These are phyloP conservation scores for Wickerhamomyces alni DNA, from an alignment of 805 yeast species.

Conservation along the genomic window DNA sequence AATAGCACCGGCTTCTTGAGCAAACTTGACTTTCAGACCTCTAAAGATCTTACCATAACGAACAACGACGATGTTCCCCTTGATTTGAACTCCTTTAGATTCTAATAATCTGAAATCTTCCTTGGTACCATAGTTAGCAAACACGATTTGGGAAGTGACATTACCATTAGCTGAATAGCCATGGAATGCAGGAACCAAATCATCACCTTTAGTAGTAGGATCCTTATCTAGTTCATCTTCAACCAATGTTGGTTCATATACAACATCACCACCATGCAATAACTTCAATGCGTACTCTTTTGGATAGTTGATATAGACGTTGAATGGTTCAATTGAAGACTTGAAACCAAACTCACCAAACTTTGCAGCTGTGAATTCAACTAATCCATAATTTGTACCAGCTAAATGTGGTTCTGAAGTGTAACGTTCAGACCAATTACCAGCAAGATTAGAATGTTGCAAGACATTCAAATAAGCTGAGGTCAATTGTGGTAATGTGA, in stretches of 20 bases:
- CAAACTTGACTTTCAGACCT: conserved; percentile 72
- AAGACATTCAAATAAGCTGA: conserved; percentile 23
- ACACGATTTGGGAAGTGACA: conserved; percentile 59
- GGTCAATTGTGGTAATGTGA: conserved; percentile 3
- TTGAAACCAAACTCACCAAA: conserved; percentile 56
- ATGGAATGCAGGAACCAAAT: conserved; percentile 63
- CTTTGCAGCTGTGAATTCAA: conserved; percentile 53
- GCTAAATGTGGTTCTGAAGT: conserved; percentile 54
- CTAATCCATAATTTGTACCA: conserved; percentile 43
- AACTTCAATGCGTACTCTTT: conserved; percentile 45
- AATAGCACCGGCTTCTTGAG: conserved; percentile 62
- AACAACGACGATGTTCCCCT: conserved; percentile 57
- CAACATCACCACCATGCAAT: conserved; percentile 24
- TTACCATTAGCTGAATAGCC: conserved; percentile 75
- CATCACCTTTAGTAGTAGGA: conserved; percentile 33
- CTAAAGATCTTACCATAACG: conserved; percentile 65
- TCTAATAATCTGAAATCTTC: conserved; percentile 50
- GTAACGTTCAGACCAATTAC: conserved; percentile 48
- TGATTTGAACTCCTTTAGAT: conserved; percentile 40
- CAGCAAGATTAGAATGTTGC: conserved; percentile 30
- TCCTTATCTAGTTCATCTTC: conserved; percentile 52
- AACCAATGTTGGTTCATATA: conserved; percentile 46
- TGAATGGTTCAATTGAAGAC: conserved; percentile 47
- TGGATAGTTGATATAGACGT: conserved; percentile 63
- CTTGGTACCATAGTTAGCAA: conserved; percentile 62